A percentile compares a stretch with the other conserved stretches of the same genome.
Conservation (phyloP, 148 eudicot species). For the Arctostaphylos glauca region DNA sequence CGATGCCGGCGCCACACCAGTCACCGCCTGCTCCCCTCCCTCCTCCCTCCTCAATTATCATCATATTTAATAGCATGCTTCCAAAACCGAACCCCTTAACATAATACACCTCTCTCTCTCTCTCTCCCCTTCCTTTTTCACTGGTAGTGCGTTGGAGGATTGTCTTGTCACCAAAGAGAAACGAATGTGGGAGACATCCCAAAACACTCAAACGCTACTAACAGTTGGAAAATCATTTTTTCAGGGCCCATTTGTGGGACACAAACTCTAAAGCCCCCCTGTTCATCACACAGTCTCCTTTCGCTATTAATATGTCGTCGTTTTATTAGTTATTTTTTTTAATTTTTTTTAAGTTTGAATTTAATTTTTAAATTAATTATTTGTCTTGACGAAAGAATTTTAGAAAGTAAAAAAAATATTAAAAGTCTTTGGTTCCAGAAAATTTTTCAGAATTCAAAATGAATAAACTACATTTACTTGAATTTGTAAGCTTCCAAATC, state of each 20-base stretch:
- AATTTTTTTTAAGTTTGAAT: too few species aligned
- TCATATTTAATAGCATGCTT: conserved; percentile 62
- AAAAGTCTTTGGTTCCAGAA: too few species aligned
- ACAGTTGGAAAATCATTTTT: conserved; percentile 25
- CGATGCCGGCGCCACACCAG: conserved; percentile 30
- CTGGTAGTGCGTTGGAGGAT: conserved; percentile 34
- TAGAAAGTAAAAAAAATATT: too few species aligned
- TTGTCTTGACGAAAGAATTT: too few species aligned
- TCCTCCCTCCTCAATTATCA: conserved; percentile 27
- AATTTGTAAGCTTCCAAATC: too few species aligned
- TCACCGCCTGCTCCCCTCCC: not conserved
- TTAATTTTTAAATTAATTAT: too few species aligned
- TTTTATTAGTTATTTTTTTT: too few species aligned
- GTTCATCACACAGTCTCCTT: too few species aligned
- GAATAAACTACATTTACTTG: too few species aligned
- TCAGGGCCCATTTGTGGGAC: conserved; percentile 33
- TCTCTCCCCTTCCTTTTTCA: not conserved
- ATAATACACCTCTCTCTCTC: not conserved
- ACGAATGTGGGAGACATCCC: conserved; percentile 51
- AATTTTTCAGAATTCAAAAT: too few species aligned
- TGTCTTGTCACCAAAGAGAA: conserved; percentile 38
- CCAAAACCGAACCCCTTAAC: conserved; percentile 33
- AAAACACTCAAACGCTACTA: conserved; percentile 34
- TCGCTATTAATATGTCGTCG: too few species aligned
- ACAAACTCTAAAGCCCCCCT: too few species aligned